These are phyloP conservation scores for Edaphochlamys debaryana DNA, from an alignment of 139 green algal genomes.

Conservation along the genomic window DNA sequence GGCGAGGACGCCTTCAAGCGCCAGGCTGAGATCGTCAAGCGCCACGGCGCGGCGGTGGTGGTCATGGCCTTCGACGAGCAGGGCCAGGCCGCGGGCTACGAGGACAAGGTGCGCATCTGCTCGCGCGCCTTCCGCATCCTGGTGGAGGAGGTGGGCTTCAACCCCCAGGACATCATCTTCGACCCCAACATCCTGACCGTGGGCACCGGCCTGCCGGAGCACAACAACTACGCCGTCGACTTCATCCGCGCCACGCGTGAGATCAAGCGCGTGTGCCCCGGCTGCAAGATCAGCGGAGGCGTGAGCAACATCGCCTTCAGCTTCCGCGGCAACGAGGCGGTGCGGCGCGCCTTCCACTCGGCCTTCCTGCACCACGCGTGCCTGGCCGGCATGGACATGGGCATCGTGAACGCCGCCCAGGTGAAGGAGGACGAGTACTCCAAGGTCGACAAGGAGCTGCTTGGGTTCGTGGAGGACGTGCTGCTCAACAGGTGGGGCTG, in stretches of 20 bases:
- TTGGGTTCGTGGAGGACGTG: conserved; percentile 97
- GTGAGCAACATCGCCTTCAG: conserved; percentile 99
- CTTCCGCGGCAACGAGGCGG: conserved; percentile 97
- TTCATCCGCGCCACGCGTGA: conserved; percentile 93
- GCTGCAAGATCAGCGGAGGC: conserved; percentile 94
- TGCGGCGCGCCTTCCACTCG: conserved; percentile 93
- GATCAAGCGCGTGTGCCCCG: conserved; percentile 96
- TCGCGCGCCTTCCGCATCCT: conserved; percentile 93
- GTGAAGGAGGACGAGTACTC: conserved; percentile 95
- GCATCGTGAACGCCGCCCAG: conserved; percentile 97
- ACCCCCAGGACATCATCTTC: conserved; percentile 98
- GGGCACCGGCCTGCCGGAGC: conserved; percentile 95
- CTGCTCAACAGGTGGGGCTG: conserved; percentile 86
- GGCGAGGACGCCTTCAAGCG: conserved; percentile 93
- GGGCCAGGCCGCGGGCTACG: conserved; percentile 79
- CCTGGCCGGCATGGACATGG: conserved; percentile 99
- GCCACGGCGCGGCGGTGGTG: conserved; percentile 94
- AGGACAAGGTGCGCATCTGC: conserved; percentile 95
- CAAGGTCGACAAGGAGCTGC: conserved; percentile 98
- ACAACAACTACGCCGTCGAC: conserved; percentile 99
- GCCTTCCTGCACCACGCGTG: conserved; percentile 96
- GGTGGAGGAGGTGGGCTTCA: conserved; percentile 95
- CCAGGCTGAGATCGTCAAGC: conserved; percentile 84
- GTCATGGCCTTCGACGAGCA: conserved; percentile 99
- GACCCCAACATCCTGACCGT: conserved; percentile 99